These are phyloP conservation scores for Scleroderma bovista DNA, from an alignment of 768 basidiomycete species.

Conservation along the genomic window DNA sequence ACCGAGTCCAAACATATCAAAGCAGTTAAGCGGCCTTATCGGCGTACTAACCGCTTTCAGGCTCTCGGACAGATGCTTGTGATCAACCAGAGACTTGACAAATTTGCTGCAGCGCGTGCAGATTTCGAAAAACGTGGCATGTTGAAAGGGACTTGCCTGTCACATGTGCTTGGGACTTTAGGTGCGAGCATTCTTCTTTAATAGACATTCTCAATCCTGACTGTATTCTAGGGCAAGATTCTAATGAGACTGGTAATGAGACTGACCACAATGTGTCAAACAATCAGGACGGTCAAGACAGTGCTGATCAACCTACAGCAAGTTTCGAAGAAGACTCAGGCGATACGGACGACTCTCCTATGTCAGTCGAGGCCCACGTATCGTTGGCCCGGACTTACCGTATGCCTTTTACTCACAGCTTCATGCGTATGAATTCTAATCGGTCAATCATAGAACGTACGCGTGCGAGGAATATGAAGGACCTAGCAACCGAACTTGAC, in stretches of 20 bases:
- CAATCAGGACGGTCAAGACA: background rate
- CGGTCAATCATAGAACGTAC: background rate
- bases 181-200: background rate
- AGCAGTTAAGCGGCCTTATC: slow-evolving; percentile 31
- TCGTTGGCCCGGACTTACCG: background rate
- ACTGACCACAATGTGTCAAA: too few species aligned
- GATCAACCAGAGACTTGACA: slow-evolving; percentile 20
- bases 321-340: background rate
- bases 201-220: background rate
- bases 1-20: slow-evolving; percentile 33
- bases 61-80: slow-evolving; percentile 28
- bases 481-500: background rate
- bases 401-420: background rate
- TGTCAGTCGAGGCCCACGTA: background rate
- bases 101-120: slow-evolving; percentile 14
- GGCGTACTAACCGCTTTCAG: slow-evolving; percentile 19
- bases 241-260: background rate
- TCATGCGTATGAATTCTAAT: background rate
- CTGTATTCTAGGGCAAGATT: background rate
- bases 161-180: background rate
- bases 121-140: slow-evolving; percentile 18
- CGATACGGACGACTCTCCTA: background rate
- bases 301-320: background rate
- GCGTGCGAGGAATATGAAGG: background rate
- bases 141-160: slow-evolving; percentile 8